Conservation (phyloP, 139 green algal genomes). For the Cymbomonas tetramitiformis region DNA sequence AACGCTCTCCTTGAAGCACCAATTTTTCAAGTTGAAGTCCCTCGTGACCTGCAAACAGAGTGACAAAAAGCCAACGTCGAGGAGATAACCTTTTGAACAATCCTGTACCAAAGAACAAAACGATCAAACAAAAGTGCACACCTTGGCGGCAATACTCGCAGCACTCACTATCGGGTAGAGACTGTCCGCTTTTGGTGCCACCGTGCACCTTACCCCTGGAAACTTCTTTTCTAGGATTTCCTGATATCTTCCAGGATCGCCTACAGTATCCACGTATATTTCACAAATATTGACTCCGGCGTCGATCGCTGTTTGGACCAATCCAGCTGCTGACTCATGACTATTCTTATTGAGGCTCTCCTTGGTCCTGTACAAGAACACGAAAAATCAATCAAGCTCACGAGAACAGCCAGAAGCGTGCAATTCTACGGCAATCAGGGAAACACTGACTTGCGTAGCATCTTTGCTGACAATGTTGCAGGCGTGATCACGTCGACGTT, state of each 20-base stretch:
- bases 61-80: too few relatives aligned
- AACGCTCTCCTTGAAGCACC: too few relatives aligned
- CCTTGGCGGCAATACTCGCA: conserved; percentile 85
- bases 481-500: conserved; percentile 49
- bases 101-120: too few relatives aligned
- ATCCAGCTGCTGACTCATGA: too few relatives aligned
- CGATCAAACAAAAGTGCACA: too few relatives aligned
- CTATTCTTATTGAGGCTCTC: conserved; percentile 33
- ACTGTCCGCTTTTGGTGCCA: conserved; percentile 64
- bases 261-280: conserved; percentile 84
- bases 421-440: conserved; percentile 53
- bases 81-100: too few relatives aligned
- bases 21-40: too few relatives aligned
- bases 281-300: conserved; percentile 54
- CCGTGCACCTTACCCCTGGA: conserved; percentile 14
- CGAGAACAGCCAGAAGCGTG: too few relatives aligned
- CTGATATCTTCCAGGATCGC: conserved; percentile 58
- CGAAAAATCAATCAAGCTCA: too few relatives aligned
- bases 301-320: too few relatives aligned
- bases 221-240: conserved; percentile 16
- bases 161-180: conserved; percentile 82
- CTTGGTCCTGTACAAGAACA: conserved; percentile 47
- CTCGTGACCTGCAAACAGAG: too few relatives aligned
- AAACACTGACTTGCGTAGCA: conserved; percentile 46
- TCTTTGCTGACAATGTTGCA: conserved; percentile 44